phyloP scores from a whole-genome alignment of 163 green algal species.

The Prototheca wickerhamii region DNA sequence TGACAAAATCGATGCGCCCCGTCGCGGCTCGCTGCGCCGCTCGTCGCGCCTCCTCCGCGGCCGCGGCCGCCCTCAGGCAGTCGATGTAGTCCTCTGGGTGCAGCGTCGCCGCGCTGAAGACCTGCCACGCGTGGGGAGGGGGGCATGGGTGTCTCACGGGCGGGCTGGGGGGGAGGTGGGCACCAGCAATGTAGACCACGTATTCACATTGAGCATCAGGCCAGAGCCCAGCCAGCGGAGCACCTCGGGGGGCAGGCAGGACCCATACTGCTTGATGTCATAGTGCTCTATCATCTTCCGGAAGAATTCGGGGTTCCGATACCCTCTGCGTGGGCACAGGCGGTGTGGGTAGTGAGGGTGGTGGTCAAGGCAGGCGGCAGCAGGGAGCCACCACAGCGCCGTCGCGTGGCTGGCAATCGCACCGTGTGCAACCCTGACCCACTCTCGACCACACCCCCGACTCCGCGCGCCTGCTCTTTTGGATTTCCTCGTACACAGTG shows the following conservation, averaged over 20 bases:
- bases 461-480: slow-evolving; percentile 11
- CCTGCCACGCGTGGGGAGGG: slow-evolving; percentile 2
- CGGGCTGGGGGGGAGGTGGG: no score
- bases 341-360: no score
- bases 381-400: no score
- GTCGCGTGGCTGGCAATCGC: no score
- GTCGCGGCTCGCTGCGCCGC: slow-evolving; percentile 5
- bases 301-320: slow-evolving; percentile 62
- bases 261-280: slow-evolving; percentile 48
- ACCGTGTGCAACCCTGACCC: no score
- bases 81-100: slow-evolving; percentile 34
- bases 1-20: slow-evolving; percentile 16
- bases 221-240: no score
- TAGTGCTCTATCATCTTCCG: slow-evolving; percentile 51
- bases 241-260: slow-evolving; percentile 24
- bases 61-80: slow-evolving; percentile 6
- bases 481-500: slow-evolving; percentile 24
- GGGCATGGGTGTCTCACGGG: neutral
- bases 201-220: no score
- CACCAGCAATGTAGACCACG: no score
- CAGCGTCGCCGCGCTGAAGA: slow-evolving; percentile 28
- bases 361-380: no score
- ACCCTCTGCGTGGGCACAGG: no score
- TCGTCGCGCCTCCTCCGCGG: slow-evolving; percentile 20
- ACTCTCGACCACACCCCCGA: no score